Evolutionary conservation across 2,329 filamentous ascomycete genomes (phyloP).

Genomic region (Colletotrichum incanum): DNA sequence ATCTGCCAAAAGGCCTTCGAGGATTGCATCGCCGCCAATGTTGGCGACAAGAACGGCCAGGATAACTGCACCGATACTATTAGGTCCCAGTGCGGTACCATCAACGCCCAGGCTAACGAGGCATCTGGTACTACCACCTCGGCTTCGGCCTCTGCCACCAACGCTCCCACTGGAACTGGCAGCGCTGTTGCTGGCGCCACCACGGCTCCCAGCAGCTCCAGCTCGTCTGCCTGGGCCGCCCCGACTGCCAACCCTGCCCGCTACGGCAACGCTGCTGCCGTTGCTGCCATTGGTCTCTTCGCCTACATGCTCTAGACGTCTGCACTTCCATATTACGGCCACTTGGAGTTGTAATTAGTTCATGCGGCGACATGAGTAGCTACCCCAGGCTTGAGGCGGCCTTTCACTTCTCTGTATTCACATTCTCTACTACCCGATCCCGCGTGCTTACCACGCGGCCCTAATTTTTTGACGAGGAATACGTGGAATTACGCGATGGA

Average conservation of each 20-base stretch:
- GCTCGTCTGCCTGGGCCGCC: conserved; percentile 52
- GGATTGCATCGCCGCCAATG: conserved; percentile 63
- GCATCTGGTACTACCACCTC: conserved; percentile 37
- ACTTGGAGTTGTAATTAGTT: not conserved
- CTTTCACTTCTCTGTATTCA: conserved; percentile 45
- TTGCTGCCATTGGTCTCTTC: conserved; percentile 66
- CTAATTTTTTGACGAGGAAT: conserved; percentile 43
- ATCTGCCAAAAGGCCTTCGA: conserved; percentile 66
- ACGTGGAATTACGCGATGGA: conserved; percentile 41
- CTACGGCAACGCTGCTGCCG: conserved; percentile 61
- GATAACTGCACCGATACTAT: conserved; percentile 65
- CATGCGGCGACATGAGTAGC: not conserved
- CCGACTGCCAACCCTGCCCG: conserved; percentile 60
- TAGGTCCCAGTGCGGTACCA: conserved; percentile 63
- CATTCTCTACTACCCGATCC: conserved; percentile 41
- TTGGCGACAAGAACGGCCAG: conserved; percentile 61
- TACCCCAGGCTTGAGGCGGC: not conserved
- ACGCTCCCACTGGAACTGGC: conserved; percentile 26
- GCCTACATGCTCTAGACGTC: conserved; percentile 64
- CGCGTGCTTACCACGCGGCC: conserved; percentile 27
- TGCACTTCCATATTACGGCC: not conserved
- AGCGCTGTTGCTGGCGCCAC: conserved; percentile 41
- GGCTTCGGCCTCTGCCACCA: conserved; percentile 40
- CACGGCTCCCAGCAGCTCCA: conserved; percentile 44
- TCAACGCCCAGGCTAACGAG: conserved; percentile 43